Evolutionary conservation across 257 asterid species (phyloP).

Genomic region (Linderniella brevidens): DNA sequence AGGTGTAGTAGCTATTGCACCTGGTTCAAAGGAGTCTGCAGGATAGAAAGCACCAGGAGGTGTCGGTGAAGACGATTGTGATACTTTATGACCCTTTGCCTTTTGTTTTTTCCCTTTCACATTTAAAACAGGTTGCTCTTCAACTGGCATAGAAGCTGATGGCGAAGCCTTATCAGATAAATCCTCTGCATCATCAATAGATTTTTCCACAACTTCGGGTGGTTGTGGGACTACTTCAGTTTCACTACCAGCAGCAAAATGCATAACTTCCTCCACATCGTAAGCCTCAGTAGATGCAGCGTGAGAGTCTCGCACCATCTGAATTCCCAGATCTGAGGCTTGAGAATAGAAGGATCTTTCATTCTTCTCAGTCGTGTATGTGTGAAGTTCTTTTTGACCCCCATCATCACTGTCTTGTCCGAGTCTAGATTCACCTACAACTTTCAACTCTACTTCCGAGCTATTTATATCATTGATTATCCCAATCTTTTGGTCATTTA

Average conservation of each 20-base stretch:
- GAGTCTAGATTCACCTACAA: conserved; percentile 52
- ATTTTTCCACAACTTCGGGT: conserved; percentile 34
- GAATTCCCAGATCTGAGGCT: conserved; percentile 73
- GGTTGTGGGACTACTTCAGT: conserved; percentile 26
- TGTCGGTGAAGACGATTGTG: conserved; percentile 32
- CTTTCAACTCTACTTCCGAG: conserved; percentile 63
- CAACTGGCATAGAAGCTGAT: conserved; percentile 16
- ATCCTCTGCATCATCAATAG: conserved; percentile 27
- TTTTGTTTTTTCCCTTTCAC: conserved; percentile 62
- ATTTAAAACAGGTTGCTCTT: conserved; percentile 22
- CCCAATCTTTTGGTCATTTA: conserved; percentile 45
- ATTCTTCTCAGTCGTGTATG: conserved; percentile 43
- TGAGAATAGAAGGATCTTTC: conserved; percentile 74
- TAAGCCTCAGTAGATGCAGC: conserved; percentile 48
- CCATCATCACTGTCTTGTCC: conserved; percentile 37
- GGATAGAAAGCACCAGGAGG: conserved; percentile 32
- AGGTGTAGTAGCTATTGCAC: conserved; percentile 23
- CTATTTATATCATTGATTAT: conserved; percentile 38
- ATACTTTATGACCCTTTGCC: conserved; percentile 53
- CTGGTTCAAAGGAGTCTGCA: conserved; percentile 48
- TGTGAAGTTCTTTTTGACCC: conserved; percentile 36
- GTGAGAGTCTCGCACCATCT: conserved; percentile 61
- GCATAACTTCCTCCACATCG: conserved; percentile 43
- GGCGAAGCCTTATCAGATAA: conserved; percentile 30
- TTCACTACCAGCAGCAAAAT: conserved; percentile 30